Percentiles rank a stretch among this genome's conserved stretches.
Evolutionary conservation across 2,329 filamentous ascomycete genomes (phyloP).

Genomic region (Trichoderma breve): DNA sequence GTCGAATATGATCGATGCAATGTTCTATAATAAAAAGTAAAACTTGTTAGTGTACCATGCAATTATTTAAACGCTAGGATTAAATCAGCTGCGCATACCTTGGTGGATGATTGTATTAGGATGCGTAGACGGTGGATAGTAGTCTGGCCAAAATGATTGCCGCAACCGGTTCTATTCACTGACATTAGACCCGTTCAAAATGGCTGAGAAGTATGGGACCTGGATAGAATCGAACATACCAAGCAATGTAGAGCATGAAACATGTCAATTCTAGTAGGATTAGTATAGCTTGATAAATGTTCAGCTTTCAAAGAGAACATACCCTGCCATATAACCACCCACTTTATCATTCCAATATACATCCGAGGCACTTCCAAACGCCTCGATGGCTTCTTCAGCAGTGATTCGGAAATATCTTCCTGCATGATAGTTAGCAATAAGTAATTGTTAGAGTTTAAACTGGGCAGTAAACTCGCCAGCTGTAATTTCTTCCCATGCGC

Average conservation of each 20-base stretch:
- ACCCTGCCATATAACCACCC: neutral
- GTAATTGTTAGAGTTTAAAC: neutral
- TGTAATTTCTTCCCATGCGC: neutral
- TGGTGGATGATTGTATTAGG: neutral
- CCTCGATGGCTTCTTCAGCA: neutral
- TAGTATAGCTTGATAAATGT: neutral
- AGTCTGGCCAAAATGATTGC: neutral
- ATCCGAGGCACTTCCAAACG: neutral
- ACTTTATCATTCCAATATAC: neutral
- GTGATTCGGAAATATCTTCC: neutral
- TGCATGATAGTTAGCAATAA: neutral
- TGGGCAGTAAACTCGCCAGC: neutral
- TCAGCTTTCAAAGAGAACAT: neutral
- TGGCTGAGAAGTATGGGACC: neutral
- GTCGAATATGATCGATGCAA: neutral
- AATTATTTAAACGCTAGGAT: neutral
- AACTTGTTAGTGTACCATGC: neutral
- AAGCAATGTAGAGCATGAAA: neutral
- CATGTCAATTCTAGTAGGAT: neutral
- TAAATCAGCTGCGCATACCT: neutral
- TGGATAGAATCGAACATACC: neutral
- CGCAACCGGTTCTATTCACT: neutral
- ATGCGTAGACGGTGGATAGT: neutral
- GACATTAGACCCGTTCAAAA: neutral
- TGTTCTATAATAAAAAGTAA: neutral